Evolutionary conservation across 2,329 filamentous ascomycete genomes (phyloP), one percentile per base, ranked within the genome.

Genomic region (Westerdykella sp.): DNA sequence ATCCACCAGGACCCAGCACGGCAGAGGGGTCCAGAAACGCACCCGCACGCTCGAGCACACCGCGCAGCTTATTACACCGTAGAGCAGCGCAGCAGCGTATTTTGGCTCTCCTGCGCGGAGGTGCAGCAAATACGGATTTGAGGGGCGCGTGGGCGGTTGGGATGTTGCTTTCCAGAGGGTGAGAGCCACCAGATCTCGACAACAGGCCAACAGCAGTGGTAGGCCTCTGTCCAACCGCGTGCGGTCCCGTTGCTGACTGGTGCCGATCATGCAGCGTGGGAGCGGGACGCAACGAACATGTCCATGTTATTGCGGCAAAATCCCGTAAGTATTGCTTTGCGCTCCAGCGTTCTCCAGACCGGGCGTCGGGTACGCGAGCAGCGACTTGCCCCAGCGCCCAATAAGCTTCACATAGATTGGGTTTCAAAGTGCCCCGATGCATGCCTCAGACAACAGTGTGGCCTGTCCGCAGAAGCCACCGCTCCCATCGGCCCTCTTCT

Each of bases 191-290:
- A 49, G 46, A 51, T 52, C 47, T 51, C 38, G 43, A 42, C 37
- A 39, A 38, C 43, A 41, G 37, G 37, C 48, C 51, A 54, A 50
- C 51, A 50, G 42, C 51, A 45, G 46, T 40, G 25, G 28, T 42
- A 22, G 41, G 40, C 39, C 41, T 38, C 47, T 54, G 51, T 45
- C 59, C 59, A 62, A 57, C 56, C 56, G 56, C 47, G 37, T 56
- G 48, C 55, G 41, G 42, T 51, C 48, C 57, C 54, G 55, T 46
- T 54, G 50, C 50, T 55, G 53, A 60, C 53, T 54, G 55, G 51
- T 57, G 59, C 58, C 58, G 60, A 64, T 64, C 60, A 60, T 64
- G 59, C 57, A 61, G 55, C 52, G 49, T 53, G 55, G 56, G 54
- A 55, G 52, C 49, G 54, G 59, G 53, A 59, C 57, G 56, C 56